Evolutionary conservation across 164 flowering plant species (phyloP).

Genomic region (Vitis rupestris): DNA sequence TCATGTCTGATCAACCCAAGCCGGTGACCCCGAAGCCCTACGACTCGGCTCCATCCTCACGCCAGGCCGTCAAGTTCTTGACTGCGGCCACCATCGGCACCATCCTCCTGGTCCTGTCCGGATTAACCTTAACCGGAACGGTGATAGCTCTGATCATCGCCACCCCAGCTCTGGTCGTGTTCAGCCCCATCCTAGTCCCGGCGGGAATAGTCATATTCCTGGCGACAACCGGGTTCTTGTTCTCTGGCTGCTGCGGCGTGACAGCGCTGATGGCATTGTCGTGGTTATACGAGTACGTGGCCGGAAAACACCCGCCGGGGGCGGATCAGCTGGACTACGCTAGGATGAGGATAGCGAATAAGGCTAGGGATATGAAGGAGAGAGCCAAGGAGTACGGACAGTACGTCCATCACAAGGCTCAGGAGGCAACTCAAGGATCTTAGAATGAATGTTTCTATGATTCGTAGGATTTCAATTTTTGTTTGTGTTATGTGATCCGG

Average conservation of each 20-base stretch:
- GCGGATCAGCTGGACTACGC: constrained; percentile 49
- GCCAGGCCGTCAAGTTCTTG: constrained; percentile 37
- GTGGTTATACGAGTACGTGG: constrained; percentile 49
- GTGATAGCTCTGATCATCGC: constrained; percentile 39
- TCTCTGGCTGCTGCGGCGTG: constrained; percentile 49
- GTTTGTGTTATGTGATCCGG: too few species aligned
- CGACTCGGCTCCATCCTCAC: constrained; percentile 17
- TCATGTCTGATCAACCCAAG: constrained; percentile 14
- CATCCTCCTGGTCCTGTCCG: constrained; percentile 33
- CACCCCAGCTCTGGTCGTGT: constrained; percentile 47
- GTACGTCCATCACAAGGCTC: too few species aligned
- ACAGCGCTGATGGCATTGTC: constrained; percentile 42
- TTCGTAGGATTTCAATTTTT: too few species aligned
- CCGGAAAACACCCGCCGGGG: constrained; percentile 49
- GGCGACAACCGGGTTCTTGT: constrained; percentile 38
- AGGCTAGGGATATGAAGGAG: constrained; percentile 45
- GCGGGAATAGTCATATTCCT: constrained; percentile 34
- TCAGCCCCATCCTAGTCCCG: constrained; percentile 58
- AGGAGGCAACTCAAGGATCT: too few species aligned
- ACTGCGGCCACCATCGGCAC: constrained; percentile 38
- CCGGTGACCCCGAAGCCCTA: constrained; percentile 3
- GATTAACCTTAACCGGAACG: constrained; percentile 47
- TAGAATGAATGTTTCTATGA: too few species aligned
- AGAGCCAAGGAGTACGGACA: constrained; percentile 51
- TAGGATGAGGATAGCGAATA: constrained; percentile 29